Percentiles rank a stretch among this genome's conserved stretches.
Conservation (phyloP, 331 rosid genomes). For the Pyrus hybrid region DNA sequence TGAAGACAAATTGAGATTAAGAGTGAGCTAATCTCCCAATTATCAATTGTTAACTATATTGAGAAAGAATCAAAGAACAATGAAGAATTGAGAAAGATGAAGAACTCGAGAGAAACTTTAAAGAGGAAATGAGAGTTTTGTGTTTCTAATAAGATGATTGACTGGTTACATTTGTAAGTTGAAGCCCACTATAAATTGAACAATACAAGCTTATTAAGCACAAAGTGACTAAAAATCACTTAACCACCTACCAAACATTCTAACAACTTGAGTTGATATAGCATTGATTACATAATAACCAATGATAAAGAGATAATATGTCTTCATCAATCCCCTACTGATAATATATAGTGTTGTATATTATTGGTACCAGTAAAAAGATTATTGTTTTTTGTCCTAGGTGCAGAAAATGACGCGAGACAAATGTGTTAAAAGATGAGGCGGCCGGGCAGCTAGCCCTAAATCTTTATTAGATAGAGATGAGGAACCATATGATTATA, state of each 20-base stretch:
- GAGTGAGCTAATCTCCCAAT: neutral
- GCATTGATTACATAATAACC: too few species aligned
- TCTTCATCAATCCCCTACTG: neutral
- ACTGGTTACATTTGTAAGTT: too few species aligned
- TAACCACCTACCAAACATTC: too few species aligned
- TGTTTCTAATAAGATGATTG: too few species aligned
- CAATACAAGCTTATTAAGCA: too few species aligned
- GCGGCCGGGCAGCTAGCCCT: neutral
- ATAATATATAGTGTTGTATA: neutral
- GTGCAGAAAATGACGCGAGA: slow-evolving; percentile 20
- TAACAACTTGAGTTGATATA: neutral
- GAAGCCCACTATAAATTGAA: too few species aligned
- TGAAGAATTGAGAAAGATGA: too few species aligned
- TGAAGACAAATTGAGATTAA: neutral
- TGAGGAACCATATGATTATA: neutral
- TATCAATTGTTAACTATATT: neutral
- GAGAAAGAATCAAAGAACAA: too few species aligned
- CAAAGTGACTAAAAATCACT: too few species aligned
- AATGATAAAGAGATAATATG: too few species aligned
- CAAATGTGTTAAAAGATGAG: neutral
- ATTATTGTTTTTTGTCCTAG: slow-evolving; percentile 23
- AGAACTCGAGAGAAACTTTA: too few species aligned
- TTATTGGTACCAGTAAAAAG: neutral
- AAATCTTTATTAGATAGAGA: neutral
- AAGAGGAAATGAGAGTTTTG: too few species aligned